Conservation (phyloP, 371 early-diverging fungal genomes). For the Lichtheimia ramosa region DNA sequence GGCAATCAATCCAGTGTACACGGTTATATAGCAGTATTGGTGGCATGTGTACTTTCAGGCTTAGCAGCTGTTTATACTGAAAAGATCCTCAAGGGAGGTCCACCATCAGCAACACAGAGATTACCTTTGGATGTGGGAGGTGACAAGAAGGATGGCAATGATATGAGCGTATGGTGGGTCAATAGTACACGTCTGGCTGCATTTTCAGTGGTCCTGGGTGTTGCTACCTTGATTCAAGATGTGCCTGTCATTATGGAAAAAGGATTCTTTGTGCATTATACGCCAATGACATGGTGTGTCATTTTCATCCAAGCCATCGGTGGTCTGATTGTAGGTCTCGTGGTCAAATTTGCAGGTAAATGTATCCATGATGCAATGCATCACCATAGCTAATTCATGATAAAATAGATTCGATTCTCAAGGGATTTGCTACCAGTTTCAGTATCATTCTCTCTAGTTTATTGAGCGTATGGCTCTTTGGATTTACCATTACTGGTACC, state of each 20-base stretch:
- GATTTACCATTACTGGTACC: conserved; percentile 59
- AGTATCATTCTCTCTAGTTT: conserved; percentile 88
- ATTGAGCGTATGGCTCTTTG: conserved; percentile 75
- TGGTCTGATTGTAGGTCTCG: conserved; percentile 91
- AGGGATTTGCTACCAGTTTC: conserved; percentile 94
- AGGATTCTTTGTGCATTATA: conserved; percentile 93
- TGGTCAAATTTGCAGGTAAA: conserved; percentile 91
- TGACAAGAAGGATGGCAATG: conserved; percentile 3
- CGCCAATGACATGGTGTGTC: conserved; percentile 69
- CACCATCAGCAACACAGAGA: conserved; percentile 17
- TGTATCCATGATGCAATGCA: background rate
- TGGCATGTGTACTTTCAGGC: conserved; percentile 91
- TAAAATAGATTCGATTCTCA: conserved; percentile 74
- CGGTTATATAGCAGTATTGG: conserved; percentile 65
- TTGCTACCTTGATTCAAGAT: conserved; percentile 77
- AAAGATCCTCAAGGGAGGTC: conserved; percentile 81
- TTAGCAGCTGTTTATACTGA: conserved; percentile 96
- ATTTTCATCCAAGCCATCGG: conserved; percentile 89
- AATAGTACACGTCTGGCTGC: conserved; percentile 89
- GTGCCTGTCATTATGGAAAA: conserved; percentile 65
- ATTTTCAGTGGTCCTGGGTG: conserved; percentile 69
- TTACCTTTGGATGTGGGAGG: background rate
- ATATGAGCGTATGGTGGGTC: conserved; percentile 74
- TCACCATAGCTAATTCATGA: background rate
- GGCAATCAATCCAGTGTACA: conserved; percentile 43